These are phyloP conservation scores for Macaranga tanarius DNA, from an alignment of 441 rosid genomes.

Conservation along the genomic window DNA sequence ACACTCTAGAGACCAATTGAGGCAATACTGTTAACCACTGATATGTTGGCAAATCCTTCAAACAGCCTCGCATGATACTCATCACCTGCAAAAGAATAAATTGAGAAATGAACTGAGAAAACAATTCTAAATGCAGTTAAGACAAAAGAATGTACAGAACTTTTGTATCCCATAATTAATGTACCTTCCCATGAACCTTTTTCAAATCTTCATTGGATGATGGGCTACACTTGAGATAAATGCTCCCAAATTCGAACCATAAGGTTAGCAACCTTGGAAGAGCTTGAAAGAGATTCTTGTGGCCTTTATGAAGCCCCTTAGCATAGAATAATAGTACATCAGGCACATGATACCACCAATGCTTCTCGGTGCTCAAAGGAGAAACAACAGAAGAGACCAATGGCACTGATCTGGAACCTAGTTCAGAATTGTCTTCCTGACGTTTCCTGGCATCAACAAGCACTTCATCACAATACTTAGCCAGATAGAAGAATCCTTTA, in stretches of 20 bases:
- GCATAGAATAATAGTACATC: constrained; percentile 90
- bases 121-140: constrained; percentile 1
- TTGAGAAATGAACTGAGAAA: constrained; percentile 9
- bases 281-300: constrained; percentile 95
- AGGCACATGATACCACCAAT: constrained; percentile 78
- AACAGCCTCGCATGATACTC: constrained; percentile 89
- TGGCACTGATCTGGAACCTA: constrained; percentile 43
- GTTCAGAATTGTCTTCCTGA: constrained; percentile 75
- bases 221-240: constrained; percentile 60
- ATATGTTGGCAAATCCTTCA: constrained; percentile 95
- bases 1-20: constrained; percentile 96
- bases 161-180: neutral
- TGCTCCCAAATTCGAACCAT: constrained; percentile 97
- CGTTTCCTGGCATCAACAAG: constrained; percentile 96
- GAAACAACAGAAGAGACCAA: constrained; percentile 46
- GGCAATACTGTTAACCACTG: constrained; percentile 98
- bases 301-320: constrained; percentile 94
- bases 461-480: constrained; percentile 94
- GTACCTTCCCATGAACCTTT: constrained; percentile 74
- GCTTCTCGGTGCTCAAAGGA: constrained; percentile 60
- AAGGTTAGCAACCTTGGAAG: constrained; percentile 97
- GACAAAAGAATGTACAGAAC: neutral
- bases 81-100: constrained; percentile 59
- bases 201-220: constrained; percentile 70
- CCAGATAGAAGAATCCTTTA: constrained; percentile 93